phyloP scores from a whole-genome alignment of 805 yeast genomes.

The Lipomyces kockii region DNA sequence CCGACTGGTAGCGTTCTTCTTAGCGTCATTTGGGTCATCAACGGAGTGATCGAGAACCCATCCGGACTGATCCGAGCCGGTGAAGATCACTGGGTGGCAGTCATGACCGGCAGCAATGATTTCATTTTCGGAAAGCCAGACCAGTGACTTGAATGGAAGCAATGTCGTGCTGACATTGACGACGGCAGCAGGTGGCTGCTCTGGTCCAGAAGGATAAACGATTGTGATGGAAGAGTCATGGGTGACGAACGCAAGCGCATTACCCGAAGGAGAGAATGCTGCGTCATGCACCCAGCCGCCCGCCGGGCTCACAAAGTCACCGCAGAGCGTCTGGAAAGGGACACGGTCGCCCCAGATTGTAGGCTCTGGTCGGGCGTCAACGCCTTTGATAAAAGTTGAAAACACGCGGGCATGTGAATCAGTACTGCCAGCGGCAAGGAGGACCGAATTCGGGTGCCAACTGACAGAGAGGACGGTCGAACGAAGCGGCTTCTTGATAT shows the following conservation, averaged over 20 bases:
- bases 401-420: slow-evolving; percentile 92
- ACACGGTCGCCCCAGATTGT: slow-evolving; percentile 92
- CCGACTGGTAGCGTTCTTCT: slow-evolving; percentile 54
- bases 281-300: slow-evolving; percentile 95
- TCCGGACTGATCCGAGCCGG: slow-evolving; percentile 60
- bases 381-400: slow-evolving; percentile 84
- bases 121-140: slow-evolving; percentile 68
- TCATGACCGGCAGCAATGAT: slow-evolving; percentile 90
- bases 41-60: slow-evolving; percentile 65
- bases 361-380: slow-evolving; percentile 80
- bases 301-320: slow-evolving; percentile 70
- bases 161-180: slow-evolving; percentile 64
- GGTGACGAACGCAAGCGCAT: slow-evolving; percentile 76
- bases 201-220: slow-evolving; percentile 74
- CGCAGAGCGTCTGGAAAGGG: slow-evolving; percentile 91
- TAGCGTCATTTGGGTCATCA: slow-evolving; percentile 57
- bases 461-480: slow-evolving; percentile 80
- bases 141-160: slow-evolving; percentile 78
- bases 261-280: slow-evolving; percentile 78
- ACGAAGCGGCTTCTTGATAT: slow-evolving; percentile 91
- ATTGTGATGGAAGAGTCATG: slow-evolving; percentile 86
- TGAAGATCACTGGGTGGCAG: slow-evolving; percentile 85
- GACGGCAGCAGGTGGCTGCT: slow-evolving; percentile 65
- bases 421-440: slow-evolving; percentile 88
- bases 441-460: slow-evolving; percentile 93